Percentiles rank a stretch among this genome's conserved stretches.
These are phyloP conservation scores for Penicillium flavigenum DNA, from an alignment of 495 filamentous ascomycete genomes.

Conservation along the genomic window DNA sequence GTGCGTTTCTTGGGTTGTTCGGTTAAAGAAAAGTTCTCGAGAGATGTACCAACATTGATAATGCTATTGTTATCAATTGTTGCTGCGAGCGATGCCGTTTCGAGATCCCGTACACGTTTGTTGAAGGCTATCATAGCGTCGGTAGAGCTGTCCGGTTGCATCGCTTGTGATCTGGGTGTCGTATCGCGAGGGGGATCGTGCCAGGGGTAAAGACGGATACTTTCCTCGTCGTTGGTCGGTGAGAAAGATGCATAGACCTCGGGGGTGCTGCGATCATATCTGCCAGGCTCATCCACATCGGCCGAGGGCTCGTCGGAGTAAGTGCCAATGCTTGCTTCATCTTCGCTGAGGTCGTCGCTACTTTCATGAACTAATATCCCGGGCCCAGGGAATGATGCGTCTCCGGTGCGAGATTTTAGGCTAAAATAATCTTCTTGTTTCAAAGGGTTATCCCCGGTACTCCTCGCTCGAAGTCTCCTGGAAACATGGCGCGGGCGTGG, in stretches of 20 bases:
- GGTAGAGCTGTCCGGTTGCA: conserved; percentile 46
- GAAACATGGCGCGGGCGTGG: conserved; percentile 21
- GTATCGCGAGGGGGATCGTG: conserved; percentile 38
- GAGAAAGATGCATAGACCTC: conserved; percentile 29
- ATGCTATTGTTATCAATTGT: conserved; percentile 65
- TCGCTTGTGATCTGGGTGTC: conserved; percentile 31
- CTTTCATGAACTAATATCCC: conserved; percentile 47
- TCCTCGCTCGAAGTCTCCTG: conserved; percentile 45
- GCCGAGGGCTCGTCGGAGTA: conserved; percentile 34
- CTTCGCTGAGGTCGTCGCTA: conserved; percentile 42
- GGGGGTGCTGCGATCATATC: conserved; percentile 29
- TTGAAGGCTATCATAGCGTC: conserved; percentile 49
- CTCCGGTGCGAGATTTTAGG: conserved; percentile 23
- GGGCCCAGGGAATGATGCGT: conserved; percentile 44
- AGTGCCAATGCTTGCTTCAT: conserved; percentile 23
- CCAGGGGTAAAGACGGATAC: conserved; percentile 43
- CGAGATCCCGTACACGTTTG: conserved; percentile 43
- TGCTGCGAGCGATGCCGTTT: conserved; percentile 60
- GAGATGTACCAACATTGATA: conserved; percentile 52
- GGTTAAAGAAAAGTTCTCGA: conserved; percentile 62
- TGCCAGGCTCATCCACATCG: conserved; percentile 30
- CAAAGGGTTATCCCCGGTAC: conserved; percentile 45
- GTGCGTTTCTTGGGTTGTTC: conserved; percentile 43
- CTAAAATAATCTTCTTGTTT: conserved; percentile 45
- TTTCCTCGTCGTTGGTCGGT: conserved; percentile 20